Percentiles rank a stretch among this genome's conserved stretches.
Conservation (phyloP, 805 yeast genomes). For the Starmerella apis region DNA sequence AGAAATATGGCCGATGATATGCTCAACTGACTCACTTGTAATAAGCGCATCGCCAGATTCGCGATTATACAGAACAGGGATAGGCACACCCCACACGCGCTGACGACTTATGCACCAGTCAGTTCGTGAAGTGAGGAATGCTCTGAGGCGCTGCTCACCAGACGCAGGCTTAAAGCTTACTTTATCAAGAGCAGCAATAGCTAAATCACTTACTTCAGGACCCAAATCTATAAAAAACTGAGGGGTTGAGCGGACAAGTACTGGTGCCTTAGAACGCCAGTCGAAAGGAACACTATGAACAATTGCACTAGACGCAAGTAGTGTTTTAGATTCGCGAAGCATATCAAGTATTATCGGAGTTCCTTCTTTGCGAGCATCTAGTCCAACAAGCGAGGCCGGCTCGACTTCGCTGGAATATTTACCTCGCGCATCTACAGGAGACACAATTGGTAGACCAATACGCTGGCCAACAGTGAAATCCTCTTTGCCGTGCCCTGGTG, state of each 20-base stretch:
- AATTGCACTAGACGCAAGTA: conserved; percentile 43
- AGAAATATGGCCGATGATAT: conserved; percentile 47
- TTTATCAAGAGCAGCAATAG: conserved; percentile 46
- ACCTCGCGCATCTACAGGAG: conserved; percentile 75
- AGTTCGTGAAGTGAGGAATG: conserved; percentile 65
- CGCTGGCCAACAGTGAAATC: conserved; percentile 65
- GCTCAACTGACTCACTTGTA: conserved; percentile 45
- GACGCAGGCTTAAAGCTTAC: conserved; percentile 66
- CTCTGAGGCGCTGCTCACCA: conserved; percentile 58
- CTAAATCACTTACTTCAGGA: conserved; percentile 44
- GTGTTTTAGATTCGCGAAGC: conserved; percentile 38
- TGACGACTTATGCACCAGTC: conserved; percentile 99
- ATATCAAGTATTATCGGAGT: conserved; percentile 38
- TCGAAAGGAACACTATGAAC: conserved; percentile 89
- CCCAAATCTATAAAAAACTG: conserved; percentile 93
- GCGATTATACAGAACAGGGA: conserved; percentile 66
- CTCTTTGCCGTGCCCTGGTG: conserved; percentile 96
- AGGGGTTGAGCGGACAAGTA: conserved; percentile 88
- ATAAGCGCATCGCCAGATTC: conserved; percentile 55
- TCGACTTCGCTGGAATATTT: conserved; percentile 48
- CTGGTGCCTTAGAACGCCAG: conserved; percentile 93
- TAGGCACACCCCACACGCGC: conserved; percentile 96
- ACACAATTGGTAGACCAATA: conserved; percentile 47
- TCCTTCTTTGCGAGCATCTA: conserved; percentile 55
- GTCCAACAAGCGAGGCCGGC: conserved; percentile 40